Conservation (phyloP, 805 yeast species). For the Schwanniomyces sp. region DNA sequence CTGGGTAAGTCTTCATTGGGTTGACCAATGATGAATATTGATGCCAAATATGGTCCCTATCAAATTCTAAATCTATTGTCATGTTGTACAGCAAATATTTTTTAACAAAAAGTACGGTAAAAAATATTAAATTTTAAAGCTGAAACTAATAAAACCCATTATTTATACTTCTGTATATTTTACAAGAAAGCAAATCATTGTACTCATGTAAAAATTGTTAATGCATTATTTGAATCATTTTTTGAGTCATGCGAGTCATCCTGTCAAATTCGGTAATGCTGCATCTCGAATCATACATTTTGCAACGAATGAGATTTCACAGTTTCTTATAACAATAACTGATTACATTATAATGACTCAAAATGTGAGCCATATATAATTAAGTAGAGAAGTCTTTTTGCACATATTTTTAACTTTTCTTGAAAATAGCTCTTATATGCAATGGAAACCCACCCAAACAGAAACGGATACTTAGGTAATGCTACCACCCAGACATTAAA, state of each 20-base stretch:
- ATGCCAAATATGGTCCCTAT: conserved; percentile 26
- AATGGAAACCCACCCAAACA: background rate
- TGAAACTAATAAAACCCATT: no score
- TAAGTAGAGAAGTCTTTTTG: background rate
- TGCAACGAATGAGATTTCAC: background rate
- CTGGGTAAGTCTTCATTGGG: conserved; percentile 14
- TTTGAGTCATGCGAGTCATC: background rate
- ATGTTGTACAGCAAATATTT: no score
- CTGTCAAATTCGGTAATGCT: background rate
- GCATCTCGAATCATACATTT: background rate
- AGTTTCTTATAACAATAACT: no score
- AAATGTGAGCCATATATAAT: background rate
- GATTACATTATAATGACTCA: no score
- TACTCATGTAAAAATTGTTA: background rate
- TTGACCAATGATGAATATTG: conserved; percentile 24
- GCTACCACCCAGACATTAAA: background rate
- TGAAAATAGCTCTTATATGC: background rate
- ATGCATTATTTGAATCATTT: background rate
- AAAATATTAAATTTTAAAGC: no score
- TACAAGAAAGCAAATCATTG: no score
- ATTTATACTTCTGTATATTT: no score
- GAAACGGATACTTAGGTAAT: background rate
- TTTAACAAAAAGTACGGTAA: no score
- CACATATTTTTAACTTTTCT: background rate
- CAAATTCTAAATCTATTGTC: conserved; percentile 9